Evolutionary conservation across 306 rosid species (phyloP).

Genomic region (Cucurbita moschata): DNA sequence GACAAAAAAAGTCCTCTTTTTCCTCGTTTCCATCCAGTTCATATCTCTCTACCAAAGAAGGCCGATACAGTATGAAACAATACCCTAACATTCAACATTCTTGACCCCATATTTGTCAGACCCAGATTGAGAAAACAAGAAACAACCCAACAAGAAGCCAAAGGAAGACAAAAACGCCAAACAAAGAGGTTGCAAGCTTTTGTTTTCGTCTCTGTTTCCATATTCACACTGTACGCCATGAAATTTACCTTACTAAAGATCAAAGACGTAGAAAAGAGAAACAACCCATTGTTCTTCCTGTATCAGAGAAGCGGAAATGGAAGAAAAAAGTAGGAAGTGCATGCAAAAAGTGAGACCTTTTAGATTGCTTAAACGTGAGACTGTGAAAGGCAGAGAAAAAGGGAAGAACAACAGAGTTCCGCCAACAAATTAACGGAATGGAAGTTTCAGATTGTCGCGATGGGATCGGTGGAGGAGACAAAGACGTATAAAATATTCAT

Average conservation of each 20-base stretch:
- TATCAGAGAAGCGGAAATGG: background rate
- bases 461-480: conserved; percentile 48
- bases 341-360: background rate
- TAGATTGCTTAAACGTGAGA: conserved; percentile 3
- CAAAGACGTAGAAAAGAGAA: conserved; percentile 23
- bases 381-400: conserved; percentile 13
- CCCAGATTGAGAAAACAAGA: conserved; percentile 14
- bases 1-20: conserved; percentile 37
- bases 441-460: conserved; percentile 25
- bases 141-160: conserved; percentile 9
- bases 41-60: conserved; percentile 5
- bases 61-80: background rate
- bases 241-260: conserved; percentile 21
- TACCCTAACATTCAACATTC: conserved; percentile 18
- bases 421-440: background rate
- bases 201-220: conserved; percentile 2
- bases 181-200: background rate
- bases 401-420: background rate
- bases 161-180: background rate
- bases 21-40: conserved; percentile 27
- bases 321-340: background rate
- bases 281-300: conserved; percentile 23
- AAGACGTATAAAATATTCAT: conserved; percentile 11
- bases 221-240: conserved; percentile 25
- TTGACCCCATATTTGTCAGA: conserved; percentile 31